Base-by-base conservation (phyloP, 164 flowering plant genomes). In the Paratinospora sagittata region DNA sequence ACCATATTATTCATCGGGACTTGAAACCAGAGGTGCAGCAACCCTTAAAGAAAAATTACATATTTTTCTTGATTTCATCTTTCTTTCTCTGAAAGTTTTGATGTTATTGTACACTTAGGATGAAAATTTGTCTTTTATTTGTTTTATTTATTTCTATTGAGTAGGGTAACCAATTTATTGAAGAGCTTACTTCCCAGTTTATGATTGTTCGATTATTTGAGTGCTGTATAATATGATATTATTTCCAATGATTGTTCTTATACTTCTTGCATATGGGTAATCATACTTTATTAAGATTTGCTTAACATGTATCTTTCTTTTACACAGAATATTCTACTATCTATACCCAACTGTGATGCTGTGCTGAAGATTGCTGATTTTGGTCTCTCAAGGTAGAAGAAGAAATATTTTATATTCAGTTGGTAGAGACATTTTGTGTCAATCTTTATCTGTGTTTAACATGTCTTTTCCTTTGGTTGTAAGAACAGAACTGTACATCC, bases 361-460 rank as follows among this genome's bases (percentile, higher is more conserved):
- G 80, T 85, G 76, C 78, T 89, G 57, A 89, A 89, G 80, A 84
- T 89, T 67, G 79, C 89, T 60, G 94, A 89, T 79, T 87, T 89
- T 80, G 89, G 94, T 68, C 86, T 86, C 34, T 82, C 91, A 71
- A 80, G 94, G 91, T 89, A 13, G 21, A 37, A 36, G n/a, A 43
- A 43, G 47, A 43, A 14, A 43, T 8, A 11, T 52, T 52, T 52
- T n/a, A 0, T 52, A 52, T 12, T 52, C 23, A 6, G 5, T 52
- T 17, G 58, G 19, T 52, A 52, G 17, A 52, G 2, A 3, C 13
- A 17, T 17, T 52, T 52, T 55, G 8, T 0, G 8, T 55, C 26
- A 17, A 55, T 21, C 61, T 55, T 55, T 65, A 2, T 34, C 39
- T 21, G 19, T 8, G 33, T 63, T 19, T 69, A 62, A 71, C 52